phyloP scores from a whole-genome alignment of 2,329 filamentous ascomycete genomes.

The Alternaria ventricosa region DNA sequence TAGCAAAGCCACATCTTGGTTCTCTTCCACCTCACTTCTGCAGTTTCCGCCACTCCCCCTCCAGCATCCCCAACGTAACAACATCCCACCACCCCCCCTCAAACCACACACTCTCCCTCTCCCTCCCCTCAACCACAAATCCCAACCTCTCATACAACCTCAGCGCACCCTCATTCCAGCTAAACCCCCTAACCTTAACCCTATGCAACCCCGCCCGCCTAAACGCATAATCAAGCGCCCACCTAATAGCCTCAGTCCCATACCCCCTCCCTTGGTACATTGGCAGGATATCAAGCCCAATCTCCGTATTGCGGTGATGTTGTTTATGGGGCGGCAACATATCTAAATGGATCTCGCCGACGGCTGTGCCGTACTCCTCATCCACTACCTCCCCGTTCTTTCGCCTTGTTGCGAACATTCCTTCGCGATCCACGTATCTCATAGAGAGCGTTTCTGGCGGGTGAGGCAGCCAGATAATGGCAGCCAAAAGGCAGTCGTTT shows the following conservation, averaged over 20 bases:
- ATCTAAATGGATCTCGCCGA: slow-evolving; percentile 26
- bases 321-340: neutral
- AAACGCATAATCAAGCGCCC: slow-evolving; percentile 58
- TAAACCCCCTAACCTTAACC: slow-evolving; percentile 51
- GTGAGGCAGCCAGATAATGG: slow-evolving; percentile 29
- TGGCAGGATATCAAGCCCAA: slow-evolving; percentile 49
- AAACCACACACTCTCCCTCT: slow-evolving; percentile 53
- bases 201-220: slow-evolving; percentile 53
- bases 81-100: slow-evolving; percentile 52
- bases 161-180: slow-evolving; percentile 53
- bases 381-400: neutral
- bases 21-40: neutral
- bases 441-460: neutral
- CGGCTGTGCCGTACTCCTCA: slow-evolving; percentile 1
- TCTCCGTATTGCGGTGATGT: slow-evolving; percentile 53
- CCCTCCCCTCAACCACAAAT: slow-evolving; percentile 54
- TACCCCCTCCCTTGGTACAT: slow-evolving; percentile 52
- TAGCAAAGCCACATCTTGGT: too few species aligned
- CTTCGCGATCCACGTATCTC: neutral
- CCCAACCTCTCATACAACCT: slow-evolving; percentile 56
- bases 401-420: neutral
- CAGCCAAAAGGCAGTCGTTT: slow-evolving; percentile 28
- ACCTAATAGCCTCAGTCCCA: slow-evolving; percentile 56
- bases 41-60: slow-evolving; percentile 33
- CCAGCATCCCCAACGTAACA: slow-evolving; percentile 35